Conservation (phyloP, 176 grass and related monocot species). For the Eleusine coracana region DNA sequence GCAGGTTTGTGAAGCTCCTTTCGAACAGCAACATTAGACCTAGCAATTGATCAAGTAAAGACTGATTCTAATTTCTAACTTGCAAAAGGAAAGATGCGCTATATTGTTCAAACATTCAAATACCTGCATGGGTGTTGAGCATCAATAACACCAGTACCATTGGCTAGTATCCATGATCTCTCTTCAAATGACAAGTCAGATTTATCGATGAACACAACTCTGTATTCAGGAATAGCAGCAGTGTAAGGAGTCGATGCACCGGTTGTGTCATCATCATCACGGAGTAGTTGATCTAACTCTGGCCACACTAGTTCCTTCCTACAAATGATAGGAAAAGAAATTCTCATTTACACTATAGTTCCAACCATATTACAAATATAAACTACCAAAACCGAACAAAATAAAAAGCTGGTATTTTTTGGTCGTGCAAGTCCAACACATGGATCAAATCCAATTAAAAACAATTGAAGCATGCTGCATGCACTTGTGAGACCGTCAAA, state of each 20-base stretch:
- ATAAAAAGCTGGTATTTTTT: background rate
- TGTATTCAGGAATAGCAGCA: slow-evolving; percentile 91
- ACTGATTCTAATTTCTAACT: slow-evolving; percentile 30
- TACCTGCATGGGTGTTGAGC: slow-evolving; percentile 88
- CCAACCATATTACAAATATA: slow-evolving; percentile 25
- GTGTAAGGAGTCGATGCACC: slow-evolving; percentile 86
- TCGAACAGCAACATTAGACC: slow-evolving; percentile 81
- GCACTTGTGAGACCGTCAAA: slow-evolving; percentile 10
- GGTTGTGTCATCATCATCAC: slow-evolving; percentile 61
- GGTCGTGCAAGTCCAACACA: background rate
- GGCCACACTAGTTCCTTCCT: slow-evolving; percentile 95
- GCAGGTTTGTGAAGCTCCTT: slow-evolving; percentile 82
- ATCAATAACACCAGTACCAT: slow-evolving; percentile 70
- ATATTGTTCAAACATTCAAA: slow-evolving; percentile 10
- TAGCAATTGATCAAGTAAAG: slow-evolving; percentile 43
- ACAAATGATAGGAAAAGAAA: slow-evolving; percentile 34
- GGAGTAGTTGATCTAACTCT: slow-evolving; percentile 84
- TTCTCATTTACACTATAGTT: background rate
- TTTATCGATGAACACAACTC: slow-evolving; percentile 69
- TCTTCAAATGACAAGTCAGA: slow-evolving; percentile 55
- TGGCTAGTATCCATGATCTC: slow-evolving; percentile 71
- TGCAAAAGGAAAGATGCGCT: slow-evolving; percentile 12
- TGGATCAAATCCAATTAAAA: slow-evolving; percentile 15
- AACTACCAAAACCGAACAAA: background rate
- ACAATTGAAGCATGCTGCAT: background rate